Evolutionary conservation across 371 early-diverging fungal genomes (phyloP).

Genomic region (Mucor mucedo): DNA sequence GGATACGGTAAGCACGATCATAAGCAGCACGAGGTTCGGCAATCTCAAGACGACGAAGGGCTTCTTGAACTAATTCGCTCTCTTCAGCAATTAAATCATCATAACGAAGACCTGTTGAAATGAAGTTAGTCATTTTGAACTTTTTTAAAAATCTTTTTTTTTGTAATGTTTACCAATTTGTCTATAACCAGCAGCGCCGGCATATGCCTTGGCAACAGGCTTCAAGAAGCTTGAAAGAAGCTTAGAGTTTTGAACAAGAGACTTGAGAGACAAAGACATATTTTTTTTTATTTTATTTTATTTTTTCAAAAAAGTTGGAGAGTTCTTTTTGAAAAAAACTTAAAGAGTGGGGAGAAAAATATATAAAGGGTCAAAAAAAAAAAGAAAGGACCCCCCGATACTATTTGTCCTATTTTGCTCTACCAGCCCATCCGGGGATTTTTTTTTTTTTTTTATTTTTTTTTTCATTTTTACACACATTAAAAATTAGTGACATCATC

Average conservation of each 20-base stretch:
- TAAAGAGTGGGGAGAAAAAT: conserved; percentile 1
- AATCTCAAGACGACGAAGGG: conserved; percentile 83
- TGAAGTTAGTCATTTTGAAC: background rate
- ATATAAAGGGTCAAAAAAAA: background rate
- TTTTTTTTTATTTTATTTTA: conserved; percentile 8
- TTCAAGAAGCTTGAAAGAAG: conserved; percentile 67
- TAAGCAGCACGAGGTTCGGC: conserved; percentile 65
- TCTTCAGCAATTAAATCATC: conserved; percentile 95
- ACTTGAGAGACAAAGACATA: conserved; percentile 54
- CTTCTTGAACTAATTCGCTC: conserved; percentile 82
- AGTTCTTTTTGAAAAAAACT: background rate
- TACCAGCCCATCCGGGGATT: background rate
- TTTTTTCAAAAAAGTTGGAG: background rate
- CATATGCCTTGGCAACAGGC: conserved; percentile 76
- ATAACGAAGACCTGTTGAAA: conserved; percentile 79
- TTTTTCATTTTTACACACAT: too few relatives aligned
- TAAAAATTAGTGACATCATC: background rate
- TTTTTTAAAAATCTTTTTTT: background rate
- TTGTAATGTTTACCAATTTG: conserved; percentile 65
- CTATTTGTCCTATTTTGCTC: background rate
- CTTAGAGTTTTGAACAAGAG: conserved; percentile 65
- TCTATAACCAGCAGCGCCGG: conserved; percentile 80
- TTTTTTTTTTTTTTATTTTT: background rate
- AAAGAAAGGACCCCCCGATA: background rate
- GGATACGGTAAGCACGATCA: conserved; percentile 84